Conservation (phyloP, 306 rosid genomes). For the Glycine latifolia region DNA sequence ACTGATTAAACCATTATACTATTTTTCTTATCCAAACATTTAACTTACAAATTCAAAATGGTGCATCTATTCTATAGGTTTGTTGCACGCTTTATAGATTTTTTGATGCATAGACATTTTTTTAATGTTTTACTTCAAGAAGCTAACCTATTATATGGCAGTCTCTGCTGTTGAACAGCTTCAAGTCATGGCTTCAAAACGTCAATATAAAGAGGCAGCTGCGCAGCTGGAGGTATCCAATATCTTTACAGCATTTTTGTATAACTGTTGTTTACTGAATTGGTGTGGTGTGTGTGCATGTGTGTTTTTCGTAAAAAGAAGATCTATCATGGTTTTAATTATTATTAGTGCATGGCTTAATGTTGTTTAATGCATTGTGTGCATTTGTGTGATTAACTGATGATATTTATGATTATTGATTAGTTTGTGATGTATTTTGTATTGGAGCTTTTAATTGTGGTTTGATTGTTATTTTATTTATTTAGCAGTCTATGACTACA, state of each 20-base stretch:
- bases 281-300: too few relatives aligned
- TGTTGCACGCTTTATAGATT: constrained; percentile 22
- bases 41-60: constrained; percentile 25
- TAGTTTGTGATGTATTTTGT: constrained; percentile 22
- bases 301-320: too few relatives aligned
- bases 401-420: constrained; percentile 35
- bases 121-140: constrained; percentile 39
- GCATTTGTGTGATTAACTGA: constrained; percentile 21
- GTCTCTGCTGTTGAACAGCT: constrained; percentile 99
- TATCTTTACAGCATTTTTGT: neutral
- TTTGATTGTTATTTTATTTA: constrained; percentile 6
- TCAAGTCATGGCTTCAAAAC: constrained; percentile 97
- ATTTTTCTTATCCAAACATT: constrained; percentile 36
- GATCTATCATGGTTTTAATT: too few relatives aligned
- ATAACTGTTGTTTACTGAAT: constrained; percentile 21
- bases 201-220: constrained; percentile 96
- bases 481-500: constrained; percentile 20
- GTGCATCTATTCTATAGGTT: constrained; percentile 19
- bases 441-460: constrained; percentile 19
- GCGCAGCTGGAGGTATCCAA: constrained; percentile 91
- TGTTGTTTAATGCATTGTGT: constrained; percentile 1
- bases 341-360: neutral
- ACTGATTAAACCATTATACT: neutral
- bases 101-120: constrained; percentile 9
- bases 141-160: constrained; percentile 58